Evolutionary conservation across 768 basidiomycete genomes (phyloP).

Genomic region (Mycena galopus): DNA sequence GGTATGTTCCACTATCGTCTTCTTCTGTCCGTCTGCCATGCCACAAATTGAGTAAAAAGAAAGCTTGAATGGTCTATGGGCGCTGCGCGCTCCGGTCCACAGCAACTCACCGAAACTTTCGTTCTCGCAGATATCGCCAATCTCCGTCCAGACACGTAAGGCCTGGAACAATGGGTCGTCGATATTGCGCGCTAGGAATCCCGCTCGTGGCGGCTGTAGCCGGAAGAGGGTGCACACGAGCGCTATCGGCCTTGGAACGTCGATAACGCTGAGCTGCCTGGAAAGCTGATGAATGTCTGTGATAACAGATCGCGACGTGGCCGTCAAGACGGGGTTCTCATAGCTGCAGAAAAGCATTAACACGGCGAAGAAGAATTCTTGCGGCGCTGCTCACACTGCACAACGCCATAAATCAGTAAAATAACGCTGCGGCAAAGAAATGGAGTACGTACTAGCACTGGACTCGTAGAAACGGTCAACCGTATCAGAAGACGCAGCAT

Average conservation of each 20-base stretch:
- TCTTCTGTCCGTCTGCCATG: conserved; percentile 78
- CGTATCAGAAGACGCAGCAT: conserved; percentile 61
- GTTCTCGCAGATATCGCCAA: conserved; percentile 81
- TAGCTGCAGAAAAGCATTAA: conserved; percentile 58
- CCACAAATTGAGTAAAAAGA: conserved; percentile 16
- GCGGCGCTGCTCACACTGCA: conserved; percentile 55
- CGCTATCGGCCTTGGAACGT: conserved; percentile 77
- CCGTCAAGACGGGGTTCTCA: conserved; percentile 84
- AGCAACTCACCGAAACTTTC: conserved; percentile 81
- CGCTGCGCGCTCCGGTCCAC: too few relatives aligned
- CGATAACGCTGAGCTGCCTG: conserved; percentile 68
- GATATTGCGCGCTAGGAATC: conserved; percentile 38
- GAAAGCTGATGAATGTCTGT: conserved; percentile 77
- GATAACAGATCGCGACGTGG: conserved; percentile 79
- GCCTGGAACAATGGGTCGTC: conserved; percentile 70
- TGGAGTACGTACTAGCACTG: conserved; percentile 69
- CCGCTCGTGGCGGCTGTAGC: conserved; percentile 49
- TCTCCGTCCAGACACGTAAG: conserved; percentile 79
- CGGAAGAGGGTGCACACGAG: conserved; percentile 70
- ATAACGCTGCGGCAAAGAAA: conserved; percentile 12
- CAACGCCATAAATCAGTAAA: conserved; percentile 30
- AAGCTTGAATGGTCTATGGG: conserved; percentile 21
- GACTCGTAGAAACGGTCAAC: conserved; percentile 78
- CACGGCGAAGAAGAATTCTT: neutral
- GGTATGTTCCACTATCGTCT: conserved; percentile 83